Percentiles rank a stretch among this genome's conserved stretches.
phyloP scores from a whole-genome alignment of 176 grass and related monocot genomes.

The Thinopyrum elongatum region DNA sequence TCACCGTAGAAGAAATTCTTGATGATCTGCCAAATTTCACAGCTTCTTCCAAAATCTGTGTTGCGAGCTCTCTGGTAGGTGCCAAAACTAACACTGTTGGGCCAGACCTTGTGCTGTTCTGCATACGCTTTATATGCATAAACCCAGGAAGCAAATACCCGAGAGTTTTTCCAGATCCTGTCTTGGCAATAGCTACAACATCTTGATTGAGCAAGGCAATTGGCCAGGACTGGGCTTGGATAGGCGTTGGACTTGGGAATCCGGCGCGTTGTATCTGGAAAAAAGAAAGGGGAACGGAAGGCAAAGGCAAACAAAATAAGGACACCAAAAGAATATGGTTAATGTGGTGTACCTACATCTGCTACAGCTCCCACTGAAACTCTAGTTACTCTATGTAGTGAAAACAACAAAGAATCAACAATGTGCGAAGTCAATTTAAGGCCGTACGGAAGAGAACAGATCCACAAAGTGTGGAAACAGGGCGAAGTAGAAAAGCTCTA shows the following conservation, averaged over 20 bases:
- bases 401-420: constrained; percentile 41
- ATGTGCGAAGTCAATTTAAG: constrained; percentile 37
- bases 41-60: constrained; percentile 91
- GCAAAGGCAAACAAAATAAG: constrained; percentile 35
- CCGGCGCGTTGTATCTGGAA: constrained; percentile 77
- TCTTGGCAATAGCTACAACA: constrained; percentile 97
- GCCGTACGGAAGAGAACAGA: constrained; percentile 35
- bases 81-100: constrained; percentile 89
- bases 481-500: constrained; percentile 58
- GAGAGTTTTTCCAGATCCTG: constrained; percentile 95
- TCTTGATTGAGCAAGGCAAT: constrained; percentile 88
- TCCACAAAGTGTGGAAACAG: constrained; percentile 25
- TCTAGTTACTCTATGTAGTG: not conserved
- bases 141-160: constrained; percentile 98
- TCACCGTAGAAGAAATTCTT: constrained; percentile 86
- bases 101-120: constrained; percentile 69
- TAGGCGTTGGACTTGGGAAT: constrained; percentile 85
- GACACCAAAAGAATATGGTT: not conserved
- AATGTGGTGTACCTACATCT: constrained; percentile 16
- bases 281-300: constrained; percentile 2
- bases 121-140: constrained; percentile 76
- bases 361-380: not conserved
- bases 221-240: constrained; percentile 98
- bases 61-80: constrained; percentile 96
- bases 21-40: constrained; percentile 88